Base-by-base conservation (phyloP, 441 rosid species). In the Pelargonium fulgidum region DNA sequence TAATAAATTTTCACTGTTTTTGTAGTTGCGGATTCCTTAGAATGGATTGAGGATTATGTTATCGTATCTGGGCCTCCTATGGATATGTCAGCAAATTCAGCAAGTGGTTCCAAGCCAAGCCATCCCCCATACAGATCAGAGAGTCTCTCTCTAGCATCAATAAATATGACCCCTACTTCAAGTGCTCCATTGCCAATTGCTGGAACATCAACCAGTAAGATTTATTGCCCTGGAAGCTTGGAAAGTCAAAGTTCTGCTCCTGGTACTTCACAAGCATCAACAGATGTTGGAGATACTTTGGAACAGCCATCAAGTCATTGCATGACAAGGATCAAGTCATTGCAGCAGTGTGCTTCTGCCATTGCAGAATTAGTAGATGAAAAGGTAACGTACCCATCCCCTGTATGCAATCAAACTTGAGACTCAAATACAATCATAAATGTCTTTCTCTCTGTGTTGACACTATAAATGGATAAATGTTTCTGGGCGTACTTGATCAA, bases 221-320 rank as follows among this genome's bases (percentile, higher is more conserved):
- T 78, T n/a, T 75, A 65, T 70, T 81, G 48, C 54, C 64, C 72
- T 77, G 88, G 85, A 83, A 86, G 96, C 85, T 70, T 79, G 62
- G 90, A 85, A 52, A 82, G 87, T 77, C 91, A 77, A 47, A 81
- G 73, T 68, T 84, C 91, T 77, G 91, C 87, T 68, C 88, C 87
- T 65, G 86, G 89, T 73, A 89, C 89, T 73, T 93, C 95, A 71
- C 89, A 84, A 67, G 96, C 89, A 76, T 89, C 96, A 22, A 73
- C 79, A 76, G 95, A 85, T 79, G 70, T 78, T 24, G 87, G 81
- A 47, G 90, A 89, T 82, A 80, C 81, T 77, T 68, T 82, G 76
- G 97, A 91, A 79, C 86, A 79, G 76, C 97, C 96, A 72, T 86
- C 88, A 62, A 79, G 82, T 70, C 79, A 81, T 73, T 78, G 89